Percentiles rank a stretch among this genome's conserved stretches.
Conservation (phyloP, 2,329 filamentous ascomycete genomes). For the Neophaeococcomyces aloes region DNA sequence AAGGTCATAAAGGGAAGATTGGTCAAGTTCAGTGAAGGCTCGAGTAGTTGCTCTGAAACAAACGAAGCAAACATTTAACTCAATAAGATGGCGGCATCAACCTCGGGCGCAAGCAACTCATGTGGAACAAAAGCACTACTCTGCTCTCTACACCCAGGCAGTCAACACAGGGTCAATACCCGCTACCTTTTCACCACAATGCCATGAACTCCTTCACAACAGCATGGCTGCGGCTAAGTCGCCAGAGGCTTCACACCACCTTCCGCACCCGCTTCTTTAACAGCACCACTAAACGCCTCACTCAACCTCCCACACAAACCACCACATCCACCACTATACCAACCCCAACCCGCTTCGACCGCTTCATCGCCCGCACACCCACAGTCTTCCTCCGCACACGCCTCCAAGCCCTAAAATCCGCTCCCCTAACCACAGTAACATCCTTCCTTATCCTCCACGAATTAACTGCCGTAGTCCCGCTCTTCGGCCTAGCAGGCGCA, state of each 20-base stretch:
- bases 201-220: background rate
- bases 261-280: background rate
- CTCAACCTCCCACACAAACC: background rate
- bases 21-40: too few relatives aligned
- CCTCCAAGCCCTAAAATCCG: conserved; percentile 47
- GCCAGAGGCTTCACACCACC: background rate
- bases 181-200: too few relatives aligned
- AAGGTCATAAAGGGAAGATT: too few relatives aligned
- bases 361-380: conserved; percentile 18
- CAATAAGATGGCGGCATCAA: too few relatives aligned
- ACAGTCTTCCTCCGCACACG: conserved; percentile 15
- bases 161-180: too few relatives aligned
- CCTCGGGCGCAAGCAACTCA: too few relatives aligned
- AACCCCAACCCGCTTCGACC: conserved; percentile 11
- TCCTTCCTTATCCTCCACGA: conserved; percentile 89
- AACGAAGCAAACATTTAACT: too few relatives aligned
- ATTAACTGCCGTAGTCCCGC: conserved; percentile 71
- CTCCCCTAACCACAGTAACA: conserved; percentile 70
- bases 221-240: background rate
- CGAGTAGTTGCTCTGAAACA: too few relatives aligned
- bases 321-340: background rate
- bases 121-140: too few relatives aligned
- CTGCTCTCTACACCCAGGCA: too few relatives aligned
- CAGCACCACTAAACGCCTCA: background rate
- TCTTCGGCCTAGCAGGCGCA: conserved; percentile 60